These are phyloP conservation scores for Oryza meridionalis DNA, from an alignment of 176 grass and related monocot species.

Conservation along the genomic window DNA sequence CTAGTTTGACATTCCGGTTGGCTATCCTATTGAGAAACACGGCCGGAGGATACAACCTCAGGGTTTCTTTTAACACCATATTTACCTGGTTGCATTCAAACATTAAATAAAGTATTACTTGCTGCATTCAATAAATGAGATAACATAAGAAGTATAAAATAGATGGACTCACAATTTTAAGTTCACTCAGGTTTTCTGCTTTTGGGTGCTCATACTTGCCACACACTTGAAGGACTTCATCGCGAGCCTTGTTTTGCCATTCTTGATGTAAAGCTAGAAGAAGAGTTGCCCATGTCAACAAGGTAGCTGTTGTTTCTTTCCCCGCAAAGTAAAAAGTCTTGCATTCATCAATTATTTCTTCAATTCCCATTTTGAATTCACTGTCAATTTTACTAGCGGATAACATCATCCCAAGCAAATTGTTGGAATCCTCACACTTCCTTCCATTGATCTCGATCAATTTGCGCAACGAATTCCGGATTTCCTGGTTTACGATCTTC, in stretches of 20 bases:
- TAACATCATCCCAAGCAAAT: slow-evolving; percentile 83
- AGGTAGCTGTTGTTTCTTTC: slow-evolving; percentile 83
- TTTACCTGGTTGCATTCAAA: slow-evolving; percentile 50
- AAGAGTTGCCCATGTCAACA: slow-evolving; percentile 81
- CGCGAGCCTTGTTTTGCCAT: slow-evolving; percentile 74
- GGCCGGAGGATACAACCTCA: slow-evolving; percentile 77
- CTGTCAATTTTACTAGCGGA: slow-evolving; percentile 55
- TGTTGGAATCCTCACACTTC: slow-evolving; percentile 72
- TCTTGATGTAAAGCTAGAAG: slow-evolving; percentile 76
- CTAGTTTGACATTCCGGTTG: slow-evolving; percentile 57
- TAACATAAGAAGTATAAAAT: neutral
- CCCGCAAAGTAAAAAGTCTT: slow-evolving; percentile 89
- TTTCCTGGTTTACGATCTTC: slow-evolving; percentile 61
- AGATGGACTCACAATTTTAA: slow-evolving; percentile 68
- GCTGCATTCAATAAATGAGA: neutral
- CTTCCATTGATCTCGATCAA: slow-evolving; percentile 64
- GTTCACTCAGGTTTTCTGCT: slow-evolving; percentile 52
- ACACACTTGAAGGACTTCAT: slow-evolving; percentile 68
- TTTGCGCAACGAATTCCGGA: slow-evolving; percentile 56
- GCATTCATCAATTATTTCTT: slow-evolving; percentile 93
- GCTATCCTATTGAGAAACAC: slow-evolving; percentile 43
- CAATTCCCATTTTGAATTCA: slow-evolving; percentile 65
- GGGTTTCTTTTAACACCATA: slow-evolving; percentile 87
- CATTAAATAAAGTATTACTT: neutral
- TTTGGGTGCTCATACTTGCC: slow-evolving; percentile 46